phyloP scores from a whole-genome alignment of 352 stramenopile genomes.

The Phytophthora crassamura region DNA sequence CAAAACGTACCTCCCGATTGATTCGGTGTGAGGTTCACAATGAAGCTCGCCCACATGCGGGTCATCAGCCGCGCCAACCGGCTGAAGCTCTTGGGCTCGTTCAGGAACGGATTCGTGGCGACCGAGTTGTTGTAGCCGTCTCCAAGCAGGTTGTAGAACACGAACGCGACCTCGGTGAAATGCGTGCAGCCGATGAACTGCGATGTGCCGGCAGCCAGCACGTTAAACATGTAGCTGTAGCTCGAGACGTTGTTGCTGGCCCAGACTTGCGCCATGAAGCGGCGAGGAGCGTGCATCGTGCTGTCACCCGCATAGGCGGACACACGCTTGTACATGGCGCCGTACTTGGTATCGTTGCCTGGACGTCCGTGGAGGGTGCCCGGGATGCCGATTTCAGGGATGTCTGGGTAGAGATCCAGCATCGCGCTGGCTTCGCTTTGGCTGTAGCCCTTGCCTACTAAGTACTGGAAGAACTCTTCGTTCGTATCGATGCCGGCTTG shows the following conservation, averaged over 20 bases:
- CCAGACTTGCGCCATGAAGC: constrained; percentile 34
- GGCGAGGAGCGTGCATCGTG: constrained; percentile 27
- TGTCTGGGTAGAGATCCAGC: constrained; percentile 30
- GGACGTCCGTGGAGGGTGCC: constrained; percentile 29
- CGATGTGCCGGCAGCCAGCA: constrained; percentile 18
- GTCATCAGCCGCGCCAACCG: constrained; percentile 27
- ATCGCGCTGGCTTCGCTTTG: constrained; percentile 9
- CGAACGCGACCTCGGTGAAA: constrained; percentile 38
- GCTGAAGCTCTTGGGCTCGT: constrained; percentile 16
- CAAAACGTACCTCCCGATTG: not conserved
- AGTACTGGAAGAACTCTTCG: constrained; percentile 25
- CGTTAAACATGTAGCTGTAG: constrained; percentile 43
- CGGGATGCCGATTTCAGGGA: constrained; percentile 27
- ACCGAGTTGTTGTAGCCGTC: constrained; percentile 39
- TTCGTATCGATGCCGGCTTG: constrained; percentile 15
- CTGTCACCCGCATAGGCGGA: constrained; percentile 27
- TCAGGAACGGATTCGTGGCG: constrained; percentile 30
- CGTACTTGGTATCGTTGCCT: not conserved
- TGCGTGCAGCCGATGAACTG: constrained; percentile 27
- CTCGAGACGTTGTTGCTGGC: constrained; percentile 26
- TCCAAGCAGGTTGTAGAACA: constrained; percentile 40
- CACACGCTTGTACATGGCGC: constrained; percentile 29
- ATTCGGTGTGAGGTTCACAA: constrained; percentile 26
- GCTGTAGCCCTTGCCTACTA: constrained; percentile 13
- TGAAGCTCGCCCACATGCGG: constrained; percentile 39